Base-by-base conservation (phyloP, 805 yeast genomes). In the Ogataea chonburiensis region DNA sequence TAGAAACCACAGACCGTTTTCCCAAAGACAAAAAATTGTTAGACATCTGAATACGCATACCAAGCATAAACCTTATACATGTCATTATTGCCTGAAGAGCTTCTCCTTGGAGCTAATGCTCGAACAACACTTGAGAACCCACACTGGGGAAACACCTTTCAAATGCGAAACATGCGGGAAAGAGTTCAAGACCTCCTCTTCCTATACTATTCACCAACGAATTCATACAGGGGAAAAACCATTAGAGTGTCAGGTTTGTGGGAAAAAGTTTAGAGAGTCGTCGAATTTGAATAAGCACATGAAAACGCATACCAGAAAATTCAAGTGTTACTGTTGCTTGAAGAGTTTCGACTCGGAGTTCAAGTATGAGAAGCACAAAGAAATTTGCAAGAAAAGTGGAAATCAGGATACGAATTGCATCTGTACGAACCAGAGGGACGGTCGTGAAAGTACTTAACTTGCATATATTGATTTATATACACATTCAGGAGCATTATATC, bases 221-320 rank as follows among this genome's bases (percentile, higher is more conserved):
- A 80, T 80, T 2, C 98, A 91, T 60, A 84, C 95, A 1, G 97
- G 97, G 2, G 91, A 83, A 42, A 86, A 83, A 58, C 97, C 97
- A 3, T 65, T 91, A 47, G 66, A 61, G 21, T 91, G 98, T 60
- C 80, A 79, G 45, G 74, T 75, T 61, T 91, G 98, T 58, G 81
- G 77, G 12, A 88, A 86, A 58, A 61, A 86, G 36, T 91, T 91
- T 55, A 81, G 91, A 42, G 98, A 93, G 59, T 79, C 91, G 31
- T 82, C 95, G 12, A 93, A 91, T 58, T 66, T 91, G 49, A 80
- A 85, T 14, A 91, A 91, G 52, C 98, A 91, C 58, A 73, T 86
- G 79, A 82, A 75, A 53, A 82, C 79, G 1, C 98, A 91, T 58
- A 63, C 66, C 26, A 71, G 79, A 40, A 53, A 60, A 31, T 75